These are phyloP conservation scores for Debaryomyces sp. DNA, from an alignment of 1,139 yeast genomes.

Conservation along the genomic window DNA sequence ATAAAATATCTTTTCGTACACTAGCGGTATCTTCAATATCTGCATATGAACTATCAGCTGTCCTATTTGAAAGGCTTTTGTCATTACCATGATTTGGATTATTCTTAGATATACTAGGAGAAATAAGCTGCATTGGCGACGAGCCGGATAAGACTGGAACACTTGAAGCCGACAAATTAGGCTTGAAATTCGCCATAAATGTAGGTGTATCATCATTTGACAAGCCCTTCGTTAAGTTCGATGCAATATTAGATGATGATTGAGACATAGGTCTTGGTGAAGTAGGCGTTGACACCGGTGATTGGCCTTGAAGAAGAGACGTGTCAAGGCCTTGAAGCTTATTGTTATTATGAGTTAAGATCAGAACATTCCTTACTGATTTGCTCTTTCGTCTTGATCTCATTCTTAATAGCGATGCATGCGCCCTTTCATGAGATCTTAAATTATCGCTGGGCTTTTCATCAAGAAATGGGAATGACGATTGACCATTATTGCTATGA, in stretches of 20 bases:
- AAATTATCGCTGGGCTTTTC: constrained; percentile 35
- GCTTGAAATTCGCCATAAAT: neutral
- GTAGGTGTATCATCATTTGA: constrained; percentile 1
- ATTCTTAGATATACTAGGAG: neutral
- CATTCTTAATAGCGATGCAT: constrained; percentile 67
- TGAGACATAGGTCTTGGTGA: constrained; percentile 15
- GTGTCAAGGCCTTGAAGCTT: constrained; percentile 27
- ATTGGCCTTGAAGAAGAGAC: constrained; percentile 8
- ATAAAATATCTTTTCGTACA: neutral
- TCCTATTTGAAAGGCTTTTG: neutral
- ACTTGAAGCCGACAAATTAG: neutral
- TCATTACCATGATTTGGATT: neutral
- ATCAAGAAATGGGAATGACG: constrained; percentile 24
- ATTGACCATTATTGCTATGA: constrained; percentile 4
- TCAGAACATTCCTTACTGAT: constrained; percentile 38
- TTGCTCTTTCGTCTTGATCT: constrained; percentile 60
- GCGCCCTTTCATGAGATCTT: constrained; percentile 63
- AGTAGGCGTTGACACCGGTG: constrained; percentile 23
- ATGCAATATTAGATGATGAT: constrained; percentile 12
- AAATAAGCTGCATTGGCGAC: neutral
- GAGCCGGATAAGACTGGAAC: neutral
- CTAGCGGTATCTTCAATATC: neutral
- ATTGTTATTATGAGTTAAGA: constrained; percentile 26
- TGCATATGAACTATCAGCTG: neutral
- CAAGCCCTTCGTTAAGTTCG: constrained; percentile 16